Evolutionary conservation across 768 basidiomycete species (phyloP).

Genomic region (Russula dissimulans): DNA sequence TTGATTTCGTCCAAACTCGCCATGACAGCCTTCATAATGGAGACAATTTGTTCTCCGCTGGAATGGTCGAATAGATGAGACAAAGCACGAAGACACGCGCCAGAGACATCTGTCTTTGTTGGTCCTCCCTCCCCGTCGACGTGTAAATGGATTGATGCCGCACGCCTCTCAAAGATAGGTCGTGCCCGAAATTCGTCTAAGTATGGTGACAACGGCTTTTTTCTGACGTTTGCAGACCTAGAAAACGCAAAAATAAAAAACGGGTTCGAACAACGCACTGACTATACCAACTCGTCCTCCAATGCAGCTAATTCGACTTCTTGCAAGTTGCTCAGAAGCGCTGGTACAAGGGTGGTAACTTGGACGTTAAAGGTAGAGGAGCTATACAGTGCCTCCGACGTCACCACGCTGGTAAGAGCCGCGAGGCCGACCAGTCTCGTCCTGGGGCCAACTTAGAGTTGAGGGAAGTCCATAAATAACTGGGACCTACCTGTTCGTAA

Average conservation of each 20-base stretch:
- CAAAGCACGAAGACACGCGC: conserved; percentile 61
- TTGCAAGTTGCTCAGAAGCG: conserved; percentile 60
- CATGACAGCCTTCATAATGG: conserved; percentile 64
- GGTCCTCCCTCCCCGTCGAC: conserved; percentile 85
- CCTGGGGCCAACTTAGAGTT: conserved; percentile 30
- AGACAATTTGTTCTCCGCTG: conserved; percentile 63
- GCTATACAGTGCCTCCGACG: conserved; percentile 78
- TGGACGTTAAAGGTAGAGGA: conserved; percentile 64
- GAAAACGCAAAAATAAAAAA: conserved; percentile 7
- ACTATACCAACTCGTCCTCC: conserved; percentile 54
- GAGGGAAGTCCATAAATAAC: neutral
- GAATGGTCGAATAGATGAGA: conserved; percentile 67
- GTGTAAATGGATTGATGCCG: conserved; percentile 84
- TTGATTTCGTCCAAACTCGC: conserved; percentile 52
- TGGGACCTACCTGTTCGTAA: conserved; percentile 56
- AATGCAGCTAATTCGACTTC: conserved; percentile 50
- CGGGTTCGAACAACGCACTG: neutral
- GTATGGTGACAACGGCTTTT: conserved; percentile 66
- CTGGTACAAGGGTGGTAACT: conserved; percentile 57
- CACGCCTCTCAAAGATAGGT: conserved; percentile 71
- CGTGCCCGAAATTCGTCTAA: conserved; percentile 76
- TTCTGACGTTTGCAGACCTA: conserved; percentile 56
- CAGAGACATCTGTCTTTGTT: conserved; percentile 59
- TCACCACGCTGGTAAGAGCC: conserved; percentile 68
- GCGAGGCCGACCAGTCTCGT: conserved; percentile 82